A percentile compares a stretch with the other conserved stretches of the same genome.
phyloP scores from a whole-genome alignment of 2,329 filamentous ascomycete species.

The Ophiostoma populinum region DNA sequence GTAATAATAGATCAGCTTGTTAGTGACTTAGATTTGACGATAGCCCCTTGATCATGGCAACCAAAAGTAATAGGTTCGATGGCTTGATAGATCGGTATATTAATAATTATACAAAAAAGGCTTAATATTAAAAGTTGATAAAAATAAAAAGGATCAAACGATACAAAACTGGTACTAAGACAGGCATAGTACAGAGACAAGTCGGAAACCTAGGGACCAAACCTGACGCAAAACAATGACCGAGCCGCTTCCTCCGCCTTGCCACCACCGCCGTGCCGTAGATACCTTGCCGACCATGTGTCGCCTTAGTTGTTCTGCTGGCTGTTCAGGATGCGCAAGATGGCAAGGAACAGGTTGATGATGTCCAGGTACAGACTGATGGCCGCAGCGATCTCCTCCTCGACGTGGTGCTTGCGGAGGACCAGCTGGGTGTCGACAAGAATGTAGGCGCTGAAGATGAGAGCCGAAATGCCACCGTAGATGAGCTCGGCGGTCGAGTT shows the following conservation, averaged over 20 bases:
- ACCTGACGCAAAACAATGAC: neutral
- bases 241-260: neutral
- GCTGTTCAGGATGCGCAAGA: slow-evolving; percentile 89
- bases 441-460: slow-evolving; percentile 90
- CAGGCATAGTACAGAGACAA: no score
- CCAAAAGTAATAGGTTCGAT: no score
- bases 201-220: no score
- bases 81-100: no score
- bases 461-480: slow-evolving; percentile 64
- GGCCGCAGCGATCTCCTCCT: slow-evolving; percentile 91
- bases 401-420: slow-evolving; percentile 89
- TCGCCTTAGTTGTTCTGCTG: slow-evolving; percentile 71
- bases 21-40: no score
- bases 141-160: no score
- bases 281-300: neutral
- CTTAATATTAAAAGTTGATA: no score
- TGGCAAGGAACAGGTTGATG: slow-evolving; percentile 92
- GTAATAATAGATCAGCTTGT: no score
- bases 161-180: no score
- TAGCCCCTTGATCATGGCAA: no score
- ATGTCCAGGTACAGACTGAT: slow-evolving; percentile 93
- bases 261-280: neutral
- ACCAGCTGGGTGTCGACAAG: slow-evolving; percentile 92
- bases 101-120: no score
- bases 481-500: slow-evolving; percentile 68